Base-by-base conservation (phyloP, 768 basidiomycete genomes). In the Amanita fuliginea region DNA sequence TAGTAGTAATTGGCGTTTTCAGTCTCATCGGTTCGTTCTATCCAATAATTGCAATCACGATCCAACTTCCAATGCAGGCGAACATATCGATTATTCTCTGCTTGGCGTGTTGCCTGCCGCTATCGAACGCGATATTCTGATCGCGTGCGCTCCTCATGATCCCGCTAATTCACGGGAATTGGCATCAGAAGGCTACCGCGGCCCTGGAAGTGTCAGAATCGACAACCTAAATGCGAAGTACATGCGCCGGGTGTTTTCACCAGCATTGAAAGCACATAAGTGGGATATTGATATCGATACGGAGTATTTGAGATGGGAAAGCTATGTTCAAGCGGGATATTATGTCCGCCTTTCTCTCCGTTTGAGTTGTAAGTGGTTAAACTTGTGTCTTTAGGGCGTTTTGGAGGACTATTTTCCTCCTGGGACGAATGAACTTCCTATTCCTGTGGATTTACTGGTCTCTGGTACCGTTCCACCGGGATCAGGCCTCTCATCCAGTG, bases 51-150 rank as follows among this genome's bases (percentile, higher is more conserved):
- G 44, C 26, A 35, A 33, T 49, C n/a, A 45, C 14, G 36, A 57
- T 51, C 64, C 14, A 61, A 28, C 26, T 39, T 40, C 24, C 32
- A 33, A 43, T 22, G 10, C 67, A 79, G 86, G 86, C 28, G 86
- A 89, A 66, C 85, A 90, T 59, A 84, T 90, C 61, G 87, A 90
- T 63, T 90, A 90, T 55, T 78, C 82, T 0, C 68, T 89, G 22
- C 89, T 90, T 55, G 89, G 89, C 3, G 87, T 87, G 6, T 73
- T 92, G 32, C 91, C 89, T 13, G 75, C 83, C n/a, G 90, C 89
- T 0, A 75, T 92, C 34, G 89, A 90, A 55, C 78, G 78, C 46
- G 91, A 91, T 61, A 82, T 91, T 55, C 70, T 92, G 46, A 83
- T 92, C 49, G 88, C 89, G 0, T 81, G 76, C 64, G 79, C 74